Evolutionary conservation across 176 grass and related monocot species (phyloP), one percentile per base, ranked within the genome.

Genomic region (Musa itinerans): DNA sequence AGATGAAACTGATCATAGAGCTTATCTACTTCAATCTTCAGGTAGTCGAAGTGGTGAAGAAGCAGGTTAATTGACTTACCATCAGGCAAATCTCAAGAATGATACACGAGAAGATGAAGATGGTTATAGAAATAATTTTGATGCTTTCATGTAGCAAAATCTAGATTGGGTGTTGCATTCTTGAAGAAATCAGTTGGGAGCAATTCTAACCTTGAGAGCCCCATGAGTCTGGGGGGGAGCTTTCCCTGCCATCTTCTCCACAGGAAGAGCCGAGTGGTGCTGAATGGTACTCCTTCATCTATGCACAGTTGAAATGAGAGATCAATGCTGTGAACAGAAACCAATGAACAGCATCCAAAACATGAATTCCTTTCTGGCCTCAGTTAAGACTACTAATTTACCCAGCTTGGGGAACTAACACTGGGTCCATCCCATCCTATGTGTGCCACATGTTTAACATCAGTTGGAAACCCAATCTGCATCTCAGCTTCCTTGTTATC

Each of bases 241-340:
- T 15, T 19, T 84, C 80, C 57, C 79, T 77, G 0, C 73, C 64
- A 22, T 75, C 80, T 11, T 23, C 52, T 12, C 50, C 50, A 2
- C 72, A 80, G 25, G 75, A 34, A 0, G 90, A 63, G 22, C 79
- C 79, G 52, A 98, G 57, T 16, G 94, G 90, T 14, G 86, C 94
- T 5, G 94, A 98, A 29, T 98, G 90, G 73, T 88, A 98, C 43
- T 90, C 77, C 71, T 93, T 92, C 88, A 98, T 98, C 94, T 98
- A 75, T 27, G 11, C 15, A 78, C 50, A 16, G 3, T n/a, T 7
- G 6, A 17, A 62, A 62, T 8, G 57, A 15, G 34, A 19, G 15
- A 15, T 7, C 15, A 19, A 4, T 21, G 57, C 15, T 62, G 57
- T 19, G 20, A 43, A 43, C 34, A 15, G 9, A 62, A n/a, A 58